These are phyloP conservation scores for Ramalina intermedia DNA, from an alignment of 495 filamentous ascomycete species.

Conservation along the genomic window DNA sequence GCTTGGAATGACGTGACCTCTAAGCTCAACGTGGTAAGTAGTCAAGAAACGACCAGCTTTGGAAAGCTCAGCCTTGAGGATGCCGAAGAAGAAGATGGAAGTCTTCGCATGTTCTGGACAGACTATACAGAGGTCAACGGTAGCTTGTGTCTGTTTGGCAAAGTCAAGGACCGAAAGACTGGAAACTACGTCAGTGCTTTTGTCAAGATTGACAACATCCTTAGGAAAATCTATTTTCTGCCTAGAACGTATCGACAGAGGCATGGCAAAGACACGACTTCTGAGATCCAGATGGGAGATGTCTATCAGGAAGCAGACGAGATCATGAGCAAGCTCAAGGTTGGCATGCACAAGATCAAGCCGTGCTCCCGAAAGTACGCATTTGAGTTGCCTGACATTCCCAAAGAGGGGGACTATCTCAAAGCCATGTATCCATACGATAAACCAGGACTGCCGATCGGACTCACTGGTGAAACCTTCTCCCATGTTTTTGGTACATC, in stretches of 20 bases:
- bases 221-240: constrained; percentile 85
- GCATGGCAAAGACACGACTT: constrained; percentile 52
- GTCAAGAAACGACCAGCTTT: constrained; percentile 43
- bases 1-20: constrained; percentile 77
- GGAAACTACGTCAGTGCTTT: constrained; percentile 77
- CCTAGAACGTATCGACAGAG: constrained; percentile 58
- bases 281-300: constrained; percentile 77
- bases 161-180: constrained; percentile 80
- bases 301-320: constrained; percentile 78
- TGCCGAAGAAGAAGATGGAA: constrained; percentile 80
- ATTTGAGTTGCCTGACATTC: constrained; percentile 79
- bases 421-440: constrained; percentile 90
- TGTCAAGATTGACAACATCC: constrained; percentile 87
- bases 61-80: constrained; percentile 72
- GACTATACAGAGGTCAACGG: constrained; percentile 93
- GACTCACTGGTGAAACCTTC: constrained; percentile 72
- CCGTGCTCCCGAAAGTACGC: constrained; percentile 81
- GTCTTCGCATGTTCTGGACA: constrained; percentile 88
- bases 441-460: constrained; percentile 52
- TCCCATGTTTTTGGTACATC: constrained; percentile 91
- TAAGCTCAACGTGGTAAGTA: constrained; percentile 73
- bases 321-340: constrained; percentile 69
- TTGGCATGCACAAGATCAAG: constrained; percentile 88
- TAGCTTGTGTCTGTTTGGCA: constrained; percentile 85
- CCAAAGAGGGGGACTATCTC: constrained; percentile 78